Base-by-base conservation (phyloP, 768 basidiomycete species). In the Cystoderma amianthinum region DNA sequence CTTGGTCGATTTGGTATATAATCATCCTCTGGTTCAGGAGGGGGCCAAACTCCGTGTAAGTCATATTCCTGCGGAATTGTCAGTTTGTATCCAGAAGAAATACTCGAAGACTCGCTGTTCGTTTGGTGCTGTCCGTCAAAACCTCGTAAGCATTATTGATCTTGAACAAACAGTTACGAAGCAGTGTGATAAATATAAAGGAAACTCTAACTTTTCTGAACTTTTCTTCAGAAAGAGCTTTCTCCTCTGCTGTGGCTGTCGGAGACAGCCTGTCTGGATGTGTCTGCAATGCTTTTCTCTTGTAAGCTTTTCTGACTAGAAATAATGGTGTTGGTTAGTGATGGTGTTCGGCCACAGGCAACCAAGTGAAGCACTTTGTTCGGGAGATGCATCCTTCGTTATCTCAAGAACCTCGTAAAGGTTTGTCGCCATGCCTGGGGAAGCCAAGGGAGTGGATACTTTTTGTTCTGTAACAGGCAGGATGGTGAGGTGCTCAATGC, bases 71-170 rank as follows among this genome's bases (percentile, higher is more conserved):
- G 12, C 20, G n/a, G n/a, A n/a, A n/a, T n/a, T n/a, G n/a, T n/a
- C n/a, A n/a, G n/a, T n/a, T n/a, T n/a, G n/a, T n/a, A n/a, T n/a
- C n/a, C n/a, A n/a, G n/a, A n/a, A n/a, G n/a, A n/a, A n/a, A n/a
- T n/a, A n/a, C n/a, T n/a, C n/a, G n/a, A 18, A 17, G 6, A 50
- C 71, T 41, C 50, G 80, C 72, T 51, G 63, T 68, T 38, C 84
- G 76, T 44, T 73, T 87, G 39, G 71, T 60, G 2, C 72, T 51
- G 51, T 90, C 77, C 38, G 56, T 78, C 41, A 90, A 59, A 2
- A 90, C 74, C 55, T 89, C 85, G 50, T 87, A 89, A 20, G 85
- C 85, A 46, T 85, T 82, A 49, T 80, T 84, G 34, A 87, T 74
- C 81, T 87, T 36, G 15, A 38, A 25, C 24, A 34, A 3, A 15